Percentiles rank a stretch among this genome's conserved stretches.
Conservation (phyloP, 139 green algal genomes). For the Chlamydomonas sphaeroides region DNA sequence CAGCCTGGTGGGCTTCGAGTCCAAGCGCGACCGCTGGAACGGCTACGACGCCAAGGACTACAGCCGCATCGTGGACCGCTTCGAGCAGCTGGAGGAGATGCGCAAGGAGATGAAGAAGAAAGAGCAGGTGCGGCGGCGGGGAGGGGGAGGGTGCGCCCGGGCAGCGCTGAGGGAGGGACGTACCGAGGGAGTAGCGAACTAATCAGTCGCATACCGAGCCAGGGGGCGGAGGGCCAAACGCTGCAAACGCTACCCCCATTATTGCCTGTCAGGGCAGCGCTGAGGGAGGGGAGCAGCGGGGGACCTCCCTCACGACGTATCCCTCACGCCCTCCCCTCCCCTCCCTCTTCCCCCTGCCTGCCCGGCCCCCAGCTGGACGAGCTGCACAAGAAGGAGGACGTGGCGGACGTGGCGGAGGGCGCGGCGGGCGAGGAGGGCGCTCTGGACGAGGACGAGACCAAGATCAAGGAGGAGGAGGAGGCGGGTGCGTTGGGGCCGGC, state of each 20-base stretch:
- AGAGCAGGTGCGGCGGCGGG: constrained; percentile 42
- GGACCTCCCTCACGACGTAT: no score
- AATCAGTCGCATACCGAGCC: no score
- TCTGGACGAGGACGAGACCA: constrained; percentile 85
- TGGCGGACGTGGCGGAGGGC: constrained; percentile 60
- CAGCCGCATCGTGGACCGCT: constrained; percentile 75
- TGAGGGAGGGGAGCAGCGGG: background rate
- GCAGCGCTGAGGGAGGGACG: background rate
- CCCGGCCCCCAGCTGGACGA: background rate
- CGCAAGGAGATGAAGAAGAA: constrained; percentile 80
- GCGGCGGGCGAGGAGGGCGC: constrained; percentile 59
- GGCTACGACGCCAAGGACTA: constrained; percentile 92
- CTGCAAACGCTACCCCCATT: no score
- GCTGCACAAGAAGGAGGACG: constrained; percentile 46
- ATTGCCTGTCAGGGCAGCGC: background rate
- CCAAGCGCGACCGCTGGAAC: constrained; percentile 93
- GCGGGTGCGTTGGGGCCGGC: constrained; percentile 56
- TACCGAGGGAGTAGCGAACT: no score
- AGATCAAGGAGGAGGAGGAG: constrained; percentile 89
- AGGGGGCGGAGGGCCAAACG: no score
- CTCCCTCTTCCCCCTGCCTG: no score
- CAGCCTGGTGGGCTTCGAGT: constrained; percentile 83
- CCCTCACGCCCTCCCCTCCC: background rate
- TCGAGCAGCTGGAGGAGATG: constrained; percentile 78
- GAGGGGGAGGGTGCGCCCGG: background rate